Conservation (phyloP, 2,329 filamentous ascomycete species). For the Bertia moriformis region DNA sequence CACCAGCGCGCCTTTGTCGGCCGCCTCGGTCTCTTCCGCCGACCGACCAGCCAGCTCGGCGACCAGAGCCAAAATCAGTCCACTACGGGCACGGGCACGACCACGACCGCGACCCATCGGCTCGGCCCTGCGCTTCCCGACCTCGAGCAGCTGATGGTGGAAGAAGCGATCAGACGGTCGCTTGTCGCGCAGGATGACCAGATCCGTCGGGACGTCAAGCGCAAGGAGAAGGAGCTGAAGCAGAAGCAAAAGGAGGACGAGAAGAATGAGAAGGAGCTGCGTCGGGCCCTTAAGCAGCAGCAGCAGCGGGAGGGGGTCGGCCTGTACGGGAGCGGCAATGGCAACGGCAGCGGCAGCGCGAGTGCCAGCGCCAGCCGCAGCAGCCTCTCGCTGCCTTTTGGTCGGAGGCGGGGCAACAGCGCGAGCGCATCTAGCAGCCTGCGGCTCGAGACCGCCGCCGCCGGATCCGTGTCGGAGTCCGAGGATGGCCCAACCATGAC, state of each 20-base stretch:
- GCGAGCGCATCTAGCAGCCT: constrained; percentile 43
- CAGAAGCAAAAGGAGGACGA: too few relatives aligned
- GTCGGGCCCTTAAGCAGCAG: constrained; percentile 6
- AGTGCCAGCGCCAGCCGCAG: not conserved
- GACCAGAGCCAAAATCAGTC: too few relatives aligned
- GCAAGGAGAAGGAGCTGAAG: constrained; percentile 75
- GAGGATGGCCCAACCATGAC: constrained; percentile 28
- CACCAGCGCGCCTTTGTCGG: constrained; percentile 29
- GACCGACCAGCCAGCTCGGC: constrained; percentile 14
- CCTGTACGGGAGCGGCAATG: too few relatives aligned
- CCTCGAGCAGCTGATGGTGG: constrained; percentile 95
- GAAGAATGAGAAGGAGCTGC: constrained; percentile 56
- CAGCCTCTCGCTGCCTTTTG: not conserved
- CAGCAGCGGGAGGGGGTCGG: not conserved
- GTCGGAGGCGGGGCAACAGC: constrained; percentile 27
- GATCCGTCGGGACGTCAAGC: constrained; percentile 65
- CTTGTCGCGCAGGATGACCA: constrained; percentile 86
- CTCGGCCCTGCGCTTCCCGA: constrained; percentile 59
- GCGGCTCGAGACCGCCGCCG: too few relatives aligned
- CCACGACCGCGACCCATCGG: constrained; percentile 19
- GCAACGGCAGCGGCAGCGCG: constrained; percentile 16
- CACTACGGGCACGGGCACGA: too few relatives aligned
- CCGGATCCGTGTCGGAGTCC: too few relatives aligned
- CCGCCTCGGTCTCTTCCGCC: constrained; percentile 31
- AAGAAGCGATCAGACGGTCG: constrained; percentile 83